phyloP scores from a whole-genome alignment of 2,329 filamentous ascomycete species.

The Phaeoacremonium minimum region DNA sequence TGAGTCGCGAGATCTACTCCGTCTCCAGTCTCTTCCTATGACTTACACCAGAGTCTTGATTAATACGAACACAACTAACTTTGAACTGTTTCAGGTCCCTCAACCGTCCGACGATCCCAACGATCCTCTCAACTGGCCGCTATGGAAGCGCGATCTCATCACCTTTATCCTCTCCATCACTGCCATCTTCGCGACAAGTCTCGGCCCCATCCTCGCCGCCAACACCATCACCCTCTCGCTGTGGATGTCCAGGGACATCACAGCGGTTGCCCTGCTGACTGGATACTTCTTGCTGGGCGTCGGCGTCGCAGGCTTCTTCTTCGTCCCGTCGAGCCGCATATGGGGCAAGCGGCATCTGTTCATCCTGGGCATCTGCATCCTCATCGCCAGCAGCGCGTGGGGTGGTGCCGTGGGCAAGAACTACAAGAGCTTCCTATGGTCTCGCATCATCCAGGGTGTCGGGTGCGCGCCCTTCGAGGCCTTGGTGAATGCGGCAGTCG shows the following conservation, averaged over 20 bases:
- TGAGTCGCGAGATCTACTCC: not conserved
- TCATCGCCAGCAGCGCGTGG: conserved; percentile 75
- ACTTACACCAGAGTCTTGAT: not conserved
- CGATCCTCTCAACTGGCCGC: conserved; percentile 80
- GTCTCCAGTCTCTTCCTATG: too few relatives aligned
- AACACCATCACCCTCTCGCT: conserved; percentile 76
- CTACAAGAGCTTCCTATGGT: conserved; percentile 71
- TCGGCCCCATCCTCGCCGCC: conserved; percentile 82
- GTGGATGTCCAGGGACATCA: conserved; percentile 62
- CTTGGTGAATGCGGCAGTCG: conserved; percentile 81
- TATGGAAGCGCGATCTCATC: conserved; percentile 81
- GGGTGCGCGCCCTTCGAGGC: conserved; percentile 87
- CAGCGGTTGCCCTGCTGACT: conserved; percentile 75
- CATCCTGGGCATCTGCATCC: conserved; percentile 68
- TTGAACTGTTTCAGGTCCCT: conserved; percentile 51
- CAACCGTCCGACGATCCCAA: conserved; percentile 90
- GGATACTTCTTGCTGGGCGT: conserved; percentile 85
- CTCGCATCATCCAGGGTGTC: conserved; percentile 81
- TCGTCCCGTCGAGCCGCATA: conserved; percentile 81
- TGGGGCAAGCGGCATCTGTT: conserved; percentile 94
- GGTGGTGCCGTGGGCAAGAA: conserved; percentile 63
- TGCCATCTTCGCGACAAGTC: conserved; percentile 77
- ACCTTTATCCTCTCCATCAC: conserved; percentile 73
- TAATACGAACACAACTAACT: too few relatives aligned
- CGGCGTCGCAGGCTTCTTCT: conserved; percentile 75